Percentiles rank a stretch among this genome's conserved stretches.
These are phyloP conservation scores for Zarea fungicola DNA, from an alignment of 2,329 filamentous ascomycete genomes.

Conservation along the genomic window DNA sequence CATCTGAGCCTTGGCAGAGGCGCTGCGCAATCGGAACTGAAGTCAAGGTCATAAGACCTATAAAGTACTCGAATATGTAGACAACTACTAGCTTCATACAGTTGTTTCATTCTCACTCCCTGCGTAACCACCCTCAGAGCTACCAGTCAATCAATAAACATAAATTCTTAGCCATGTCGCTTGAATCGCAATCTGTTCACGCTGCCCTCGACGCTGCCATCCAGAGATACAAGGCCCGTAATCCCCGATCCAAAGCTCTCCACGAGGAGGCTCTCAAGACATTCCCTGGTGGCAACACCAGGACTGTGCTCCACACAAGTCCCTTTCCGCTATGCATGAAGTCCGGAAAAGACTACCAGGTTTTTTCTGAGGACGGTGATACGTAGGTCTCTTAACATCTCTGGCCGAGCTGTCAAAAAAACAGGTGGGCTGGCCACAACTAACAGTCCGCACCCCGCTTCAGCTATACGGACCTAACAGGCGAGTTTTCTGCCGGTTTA, in stretches of 20 bases:
- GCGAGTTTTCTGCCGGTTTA: constrained; percentile 60
- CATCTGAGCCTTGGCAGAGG: too few relatives aligned
- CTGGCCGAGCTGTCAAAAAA: background rate
- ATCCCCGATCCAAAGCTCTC: constrained; percentile 32
- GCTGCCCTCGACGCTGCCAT: constrained; percentile 28
- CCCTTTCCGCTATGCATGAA: constrained; percentile 40
- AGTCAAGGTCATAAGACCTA: too few relatives aligned
- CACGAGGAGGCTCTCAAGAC: constrained; percentile 32
- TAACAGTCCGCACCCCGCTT: too few relatives aligned
- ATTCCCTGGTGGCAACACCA: constrained; percentile 43
- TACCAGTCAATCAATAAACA: too few relatives aligned
- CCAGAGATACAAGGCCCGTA: constrained; percentile 29
- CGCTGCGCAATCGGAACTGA: too few relatives aligned
- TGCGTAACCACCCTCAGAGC: too few relatives aligned
- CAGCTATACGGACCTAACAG: constrained; percentile 56
- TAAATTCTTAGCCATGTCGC: background rate
- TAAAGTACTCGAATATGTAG: too few relatives aligned
- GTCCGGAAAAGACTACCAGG: constrained; percentile 29
- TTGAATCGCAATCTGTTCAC: constrained; percentile 17
- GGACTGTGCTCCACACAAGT: constrained; percentile 37
- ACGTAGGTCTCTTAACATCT: constrained; percentile 20
- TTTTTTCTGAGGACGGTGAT: constrained; percentile 38
- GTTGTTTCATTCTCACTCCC: too few relatives aligned
- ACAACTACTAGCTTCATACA: too few relatives aligned
- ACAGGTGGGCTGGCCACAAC: too few relatives aligned